Conservation (phyloP, 306 rosid species). For the Calophaca sinica region DNA sequence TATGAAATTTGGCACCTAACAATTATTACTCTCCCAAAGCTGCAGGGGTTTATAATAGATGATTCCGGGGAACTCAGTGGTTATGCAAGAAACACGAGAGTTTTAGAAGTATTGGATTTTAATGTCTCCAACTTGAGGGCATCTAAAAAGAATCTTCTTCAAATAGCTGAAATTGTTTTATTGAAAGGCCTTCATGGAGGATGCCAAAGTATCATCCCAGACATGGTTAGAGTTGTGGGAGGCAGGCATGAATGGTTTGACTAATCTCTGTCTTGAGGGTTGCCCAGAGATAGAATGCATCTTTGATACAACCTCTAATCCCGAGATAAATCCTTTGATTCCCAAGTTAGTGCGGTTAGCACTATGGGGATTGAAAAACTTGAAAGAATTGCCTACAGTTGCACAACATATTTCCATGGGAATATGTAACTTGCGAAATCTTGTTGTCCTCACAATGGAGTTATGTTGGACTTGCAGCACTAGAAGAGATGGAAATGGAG, state of each 20-base stretch:
- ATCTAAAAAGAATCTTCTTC: neutral
- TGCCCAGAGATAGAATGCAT: no score
- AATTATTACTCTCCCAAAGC: neutral
- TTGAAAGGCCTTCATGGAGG: neutral
- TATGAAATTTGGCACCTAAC: no score
- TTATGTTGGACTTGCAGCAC: neutral
- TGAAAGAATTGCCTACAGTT: neutral
- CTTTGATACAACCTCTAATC: neutral
- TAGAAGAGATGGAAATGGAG: neutral
- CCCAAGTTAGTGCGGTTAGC: neutral
- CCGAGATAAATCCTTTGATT: neutral
- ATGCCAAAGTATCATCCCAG: neutral
- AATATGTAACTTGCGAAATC: conserved; percentile 27
- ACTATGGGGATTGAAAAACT: neutral
- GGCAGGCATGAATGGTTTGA: no score
- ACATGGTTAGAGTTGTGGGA: no score
- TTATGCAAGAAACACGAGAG: neutral
- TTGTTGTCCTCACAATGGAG: neutral
- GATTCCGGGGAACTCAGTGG: no score
- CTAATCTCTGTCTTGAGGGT: no score
- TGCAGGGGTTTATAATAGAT: neutral
- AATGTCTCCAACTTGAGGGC: neutral
- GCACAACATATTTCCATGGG: conserved; percentile 14
- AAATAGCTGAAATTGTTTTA: neutral
- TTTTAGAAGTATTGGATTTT: neutral